Evolutionary conservation across 2,329 filamentous ascomycete species (phyloP), one percentile per base, ranked within the genome.

Genomic region (Diaporthe sp.): DNA sequence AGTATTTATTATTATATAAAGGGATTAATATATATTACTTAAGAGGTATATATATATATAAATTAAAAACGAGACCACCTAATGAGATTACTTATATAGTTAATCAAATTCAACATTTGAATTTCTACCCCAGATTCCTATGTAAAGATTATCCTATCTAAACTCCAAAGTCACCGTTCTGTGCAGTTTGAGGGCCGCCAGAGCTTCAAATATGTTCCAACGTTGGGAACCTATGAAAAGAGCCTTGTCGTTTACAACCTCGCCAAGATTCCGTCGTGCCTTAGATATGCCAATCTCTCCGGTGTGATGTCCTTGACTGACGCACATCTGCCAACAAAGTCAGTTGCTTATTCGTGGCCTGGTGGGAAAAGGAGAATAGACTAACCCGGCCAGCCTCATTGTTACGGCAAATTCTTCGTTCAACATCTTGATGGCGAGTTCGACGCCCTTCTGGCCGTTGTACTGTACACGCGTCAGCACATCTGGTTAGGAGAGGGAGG

Each of bases 301-400:
- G 42, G 42, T 7, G 39, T 65, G 60, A 65, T 65, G 25, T 65
- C 60, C 28, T 65, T 65, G 25, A 44, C 60, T 31, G 39, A 65
- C 4, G 60, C 60, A 22, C 60, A 65, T 31, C 60, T 65, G 2
- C 8, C 4, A 39, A 34, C 10, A 2, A 31, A 22, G 60, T 65
- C 25, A 65, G 42, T 34, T 19, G 19, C 3, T 22, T 10, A 19
- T 46, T 13, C 60, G 22, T 12, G 42, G 15, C n/a, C 17, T 31
- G 9, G 3, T 2, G 31, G 25, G 2, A 13, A 13, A 44, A 19
- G 6, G 12, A 53, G 1, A 9, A 9, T 10, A 39, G 34, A 31
- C 70, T 12, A 8, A 61, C 53, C 70, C 70, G 19, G 70, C 55
- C 28, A 72, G 70, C 42, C 53, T 46, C 70, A 72, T 72, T 10